Evolutionary conservation across 441 rosid genomes (phyloP), one percentile per base, ranked within the genome.

Genomic region (Croton laevigatus): DNA sequence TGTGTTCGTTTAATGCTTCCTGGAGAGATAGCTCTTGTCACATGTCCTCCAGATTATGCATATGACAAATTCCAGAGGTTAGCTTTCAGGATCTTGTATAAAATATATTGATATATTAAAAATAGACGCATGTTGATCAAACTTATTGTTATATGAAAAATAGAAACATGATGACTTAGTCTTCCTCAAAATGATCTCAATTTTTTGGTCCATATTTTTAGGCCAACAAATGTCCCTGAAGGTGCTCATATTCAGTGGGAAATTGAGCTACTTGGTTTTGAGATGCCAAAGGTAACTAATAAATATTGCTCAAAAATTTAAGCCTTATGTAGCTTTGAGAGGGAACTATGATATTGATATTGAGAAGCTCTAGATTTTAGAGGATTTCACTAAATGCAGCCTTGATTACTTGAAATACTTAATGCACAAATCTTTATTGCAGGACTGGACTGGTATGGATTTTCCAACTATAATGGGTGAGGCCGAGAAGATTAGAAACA

Each of bases 371-470:
- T 40, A 22, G 45, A 12, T 0, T 57, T 40, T 14, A 16, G 46
- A 20, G 8, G 46, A n/a, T 64, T 20, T 17, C 19, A 44, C 51
- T 65, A 68, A 59, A 62, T 51, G 49, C 52, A 55, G 42, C 62
- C 61, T 65, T 57, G 72, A 46, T 3, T 62, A 16, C 54, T 20
- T 59, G 36, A 65, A 52, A 49, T 54, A 8, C 59, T 58, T 9
- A 52, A 49, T 58, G 20, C 20, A 22, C 59, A 67, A 19, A 45
- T 60, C 59, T 66, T 62, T 70, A 60, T 76, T 71, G 59, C 94
- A 93, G 99, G 99, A 96, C 64, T 96, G 99, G 99, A 96, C 97
- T 62, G 98, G 98, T 59, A 71, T 96, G 86, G 84, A 87, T 86
- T 96, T 96, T 73, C 83, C 85, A 76, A 85, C 82, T 78, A 89